phyloP scores from a whole-genome alignment of 495 filamentous ascomycete genomes.

The Penicillium flavigenum region DNA sequence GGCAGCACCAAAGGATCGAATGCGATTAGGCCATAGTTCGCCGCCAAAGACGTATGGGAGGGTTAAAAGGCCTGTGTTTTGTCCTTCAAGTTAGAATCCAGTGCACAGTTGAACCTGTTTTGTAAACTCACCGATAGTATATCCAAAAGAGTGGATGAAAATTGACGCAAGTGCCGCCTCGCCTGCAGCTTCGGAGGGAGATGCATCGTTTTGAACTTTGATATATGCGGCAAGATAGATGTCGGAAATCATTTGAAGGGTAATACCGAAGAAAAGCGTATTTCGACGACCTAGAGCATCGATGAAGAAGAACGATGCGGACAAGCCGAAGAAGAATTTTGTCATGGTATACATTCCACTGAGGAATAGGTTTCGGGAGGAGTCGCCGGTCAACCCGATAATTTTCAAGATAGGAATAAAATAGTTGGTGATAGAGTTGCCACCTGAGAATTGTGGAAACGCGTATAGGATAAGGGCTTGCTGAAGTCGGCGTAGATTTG shows the following conservation, averaged over 20 bases:
- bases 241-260: conserved; percentile 19
- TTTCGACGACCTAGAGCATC: conserved; percentile 21
- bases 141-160: conserved; percentile 23
- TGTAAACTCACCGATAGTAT: conserved; percentile 14
- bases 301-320: conserved; percentile 22
- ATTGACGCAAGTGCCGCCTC: conserved; percentile 14
- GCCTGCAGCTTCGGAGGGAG: conserved; percentile 2
- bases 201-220: conserved; percentile 8
- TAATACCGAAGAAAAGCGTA: conserved; percentile 18
- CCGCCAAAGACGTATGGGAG: conserved; percentile 25
- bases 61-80: conserved; percentile 16
- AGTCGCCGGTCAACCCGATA: conserved; percentile 7
- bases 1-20: conserved; percentile 25
- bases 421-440: conserved; percentile 23
- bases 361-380: conserved; percentile 17
- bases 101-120: not conserved
- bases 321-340: conserved; percentile 34
- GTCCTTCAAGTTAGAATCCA: not conserved
- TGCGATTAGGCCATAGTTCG: conserved; percentile 26
- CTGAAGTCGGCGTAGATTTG: conserved; percentile 22
- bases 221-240: conserved; percentile 21
- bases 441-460: conserved; percentile 34
- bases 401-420: conserved; percentile 22
- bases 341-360: conserved; percentile 24
- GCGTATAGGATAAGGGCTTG: conserved; percentile 25